Conservation (phyloP, 768 basidiomycete species). For the Pulveroboletus sp. region DNA sequence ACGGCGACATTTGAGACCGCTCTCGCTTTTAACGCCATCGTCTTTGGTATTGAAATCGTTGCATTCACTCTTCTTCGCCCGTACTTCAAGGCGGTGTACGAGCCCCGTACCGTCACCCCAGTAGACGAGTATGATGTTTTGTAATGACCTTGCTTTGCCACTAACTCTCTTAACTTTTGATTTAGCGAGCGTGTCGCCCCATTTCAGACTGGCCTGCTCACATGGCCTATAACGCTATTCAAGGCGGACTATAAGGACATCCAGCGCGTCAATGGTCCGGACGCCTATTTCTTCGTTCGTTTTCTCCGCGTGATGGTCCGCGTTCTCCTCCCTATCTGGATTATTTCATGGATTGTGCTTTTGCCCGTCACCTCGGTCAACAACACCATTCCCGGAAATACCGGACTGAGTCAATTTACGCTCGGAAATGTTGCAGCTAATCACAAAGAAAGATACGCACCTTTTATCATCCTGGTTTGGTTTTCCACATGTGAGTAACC, state of each 20-base stretch:
- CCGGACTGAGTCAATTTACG: slow-evolving; percentile 65
- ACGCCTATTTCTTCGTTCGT: slow-evolving; percentile 92
- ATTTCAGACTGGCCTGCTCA: slow-evolving; percentile 46
- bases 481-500: slow-evolving; percentile 66
- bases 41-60: slow-evolving; percentile 66
- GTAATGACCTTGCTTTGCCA: background rate
- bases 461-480: slow-evolving; percentile 74
- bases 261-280: slow-evolving; percentile 70
- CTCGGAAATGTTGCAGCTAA: slow-evolving; percentile 69
- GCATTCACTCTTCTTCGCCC: slow-evolving; percentile 81
- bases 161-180: background rate
- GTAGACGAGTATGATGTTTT: slow-evolving; percentile 36
- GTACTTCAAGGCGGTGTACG: slow-evolving; percentile 85
- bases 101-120: slow-evolving; percentile 74
- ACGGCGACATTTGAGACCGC: slow-evolving; percentile 81
- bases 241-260: slow-evolving; percentile 59
- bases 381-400: slow-evolving; percentile 42
- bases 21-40: slow-evolving; percentile 73
- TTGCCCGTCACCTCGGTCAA: slow-evolving; percentile 67
- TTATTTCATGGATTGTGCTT: slow-evolving; percentile 82
- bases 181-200: slow-evolving; percentile 55
- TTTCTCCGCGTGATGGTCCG: slow-evolving; percentile 82
- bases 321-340: slow-evolving; percentile 86
- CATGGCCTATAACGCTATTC: slow-evolving; percentile 67
- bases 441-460: slow-evolving; percentile 61